Base-by-base conservation (phyloP, 208 protist genomes). In the Leishmania tropica region DNA sequence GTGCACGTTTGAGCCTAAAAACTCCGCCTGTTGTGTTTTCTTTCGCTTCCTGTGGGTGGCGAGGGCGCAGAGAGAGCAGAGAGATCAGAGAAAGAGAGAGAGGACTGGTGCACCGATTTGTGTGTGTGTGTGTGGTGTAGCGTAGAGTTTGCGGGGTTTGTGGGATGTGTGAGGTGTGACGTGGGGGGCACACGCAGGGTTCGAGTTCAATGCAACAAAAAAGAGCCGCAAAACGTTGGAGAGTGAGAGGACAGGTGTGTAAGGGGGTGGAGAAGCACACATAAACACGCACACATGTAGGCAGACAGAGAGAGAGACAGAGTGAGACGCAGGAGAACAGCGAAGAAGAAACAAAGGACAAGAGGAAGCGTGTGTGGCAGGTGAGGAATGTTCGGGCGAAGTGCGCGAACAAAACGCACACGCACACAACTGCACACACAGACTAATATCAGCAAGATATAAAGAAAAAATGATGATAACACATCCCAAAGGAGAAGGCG, bases 381-480 rank as follows among this genome's bases (percentile, higher is more conserved):
- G 56, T 15, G 24, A 31, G 24, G 56, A 11, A 62, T 31, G 56
- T n/a, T 31, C 56, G 28, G 24, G 56, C 24, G 56, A 62, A 15
- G 56, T 62, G 56, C 28, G 56, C 24, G 7, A 62, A 3, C 24
- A 3, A 54, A 60, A 76, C 58, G 51, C 35, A 74, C 74, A 65
- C 10, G 64, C n/a, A 80, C 81, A 80, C 58, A 67, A 35, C 80
- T 56, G 54, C 8, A 79, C 10, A 35, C 4, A 35, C 4, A 73
- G 75, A 64, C 10, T 40, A 80, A 76, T 17, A 84, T 48, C 45
- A 48, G 45, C 5, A 48, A 1, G 45, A 1, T 48, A 28, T 60
- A 37, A 80, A 70, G n/a, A 73, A 10, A 76, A 31, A 74, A 7
- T 60, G 17, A 83, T 68, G 78, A 74, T 51, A 65, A 4, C 21